Evolutionary conservation across 1,284 basidiomycete genomes (phyloP).

Genomic region (Butyriboletus appendiculatus): DNA sequence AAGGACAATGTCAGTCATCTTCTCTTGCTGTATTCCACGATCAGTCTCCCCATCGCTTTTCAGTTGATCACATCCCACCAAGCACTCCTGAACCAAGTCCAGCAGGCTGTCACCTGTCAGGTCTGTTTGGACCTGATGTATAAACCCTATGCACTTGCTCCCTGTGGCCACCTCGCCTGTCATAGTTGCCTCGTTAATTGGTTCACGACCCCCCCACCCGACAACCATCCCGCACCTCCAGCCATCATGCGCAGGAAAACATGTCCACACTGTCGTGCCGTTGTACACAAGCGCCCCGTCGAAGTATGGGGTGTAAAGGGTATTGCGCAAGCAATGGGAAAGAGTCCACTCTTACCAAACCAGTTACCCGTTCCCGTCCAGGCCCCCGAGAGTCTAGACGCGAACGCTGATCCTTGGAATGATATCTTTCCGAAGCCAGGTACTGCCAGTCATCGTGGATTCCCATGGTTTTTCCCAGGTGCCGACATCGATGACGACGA

Average conservation of each 20-base stretch:
- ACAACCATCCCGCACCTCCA: constrained; percentile 24
- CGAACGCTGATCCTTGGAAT: constrained; percentile 55
- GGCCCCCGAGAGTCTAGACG: constrained; percentile 15
- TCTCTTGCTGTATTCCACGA: background rate
- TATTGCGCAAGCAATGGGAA: constrained; percentile 54
- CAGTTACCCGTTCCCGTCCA: constrained; percentile 15
- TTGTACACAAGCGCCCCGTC: constrained; percentile 59
- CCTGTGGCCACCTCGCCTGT: constrained; percentile 76
- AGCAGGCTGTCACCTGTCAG: constrained; percentile 69
- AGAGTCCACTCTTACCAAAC: constrained; percentile 51
- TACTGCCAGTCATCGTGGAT: background rate
- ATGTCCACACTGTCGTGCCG: constrained; percentile 72
- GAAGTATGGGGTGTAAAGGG: constrained; percentile 74
- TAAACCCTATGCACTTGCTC: constrained; percentile 67
- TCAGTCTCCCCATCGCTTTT: constrained; percentile 5
- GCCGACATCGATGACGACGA: constrained; percentile 17
- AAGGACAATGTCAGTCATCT: constrained; percentile 40
- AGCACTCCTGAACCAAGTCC: constrained; percentile 47
- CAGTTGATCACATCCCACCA: constrained; percentile 53
- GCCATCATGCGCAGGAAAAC: constrained; percentile 54
- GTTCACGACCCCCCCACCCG: constrained; percentile 55
- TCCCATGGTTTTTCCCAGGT: constrained; percentile 22
- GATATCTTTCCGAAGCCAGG: constrained; percentile 50
- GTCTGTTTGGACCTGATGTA: constrained; percentile 73
- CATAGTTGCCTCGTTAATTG: constrained; percentile 70